Percentiles rank a stretch among this genome's conserved stretches.
These are phyloP conservation scores for Clavispora phyllophila DNA, from an alignment of 805 yeast genomes.

Conservation along the genomic window DNA sequence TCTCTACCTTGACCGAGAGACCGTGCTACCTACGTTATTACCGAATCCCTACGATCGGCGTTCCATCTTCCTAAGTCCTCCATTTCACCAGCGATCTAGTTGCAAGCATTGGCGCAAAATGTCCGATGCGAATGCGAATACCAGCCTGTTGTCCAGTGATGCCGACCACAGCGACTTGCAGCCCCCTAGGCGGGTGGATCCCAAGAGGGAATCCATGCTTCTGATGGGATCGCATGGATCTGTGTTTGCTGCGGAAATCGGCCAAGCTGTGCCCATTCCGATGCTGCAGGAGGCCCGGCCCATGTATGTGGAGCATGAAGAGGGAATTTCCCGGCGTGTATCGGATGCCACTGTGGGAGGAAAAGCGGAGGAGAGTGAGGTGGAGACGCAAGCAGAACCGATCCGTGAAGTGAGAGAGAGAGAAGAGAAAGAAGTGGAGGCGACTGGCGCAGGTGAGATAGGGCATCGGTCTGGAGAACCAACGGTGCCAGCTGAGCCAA, in stretches of 20 bases:
- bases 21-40: too few relatives aligned
- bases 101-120: background rate
- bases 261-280: slow-evolving; percentile 16
- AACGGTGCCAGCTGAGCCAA: too few relatives aligned
- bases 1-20: too few relatives aligned
- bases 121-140: background rate
- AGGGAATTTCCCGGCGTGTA: background rate
- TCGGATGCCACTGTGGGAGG: background rate
- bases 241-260: slow-evolving; percentile 18
- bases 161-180: too few relatives aligned
- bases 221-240: slow-evolving; percentile 10
- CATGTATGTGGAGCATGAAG: background rate
- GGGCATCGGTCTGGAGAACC: too few relatives aligned
- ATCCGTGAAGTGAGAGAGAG: too few relatives aligned
- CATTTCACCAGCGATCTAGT: too few relatives aligned
- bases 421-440: slow-evolving; percentile 7
- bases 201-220: slow-evolving; percentile 7
- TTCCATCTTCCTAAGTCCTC: too few relatives aligned
- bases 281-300: slow-evolving; percentile 3
- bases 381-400: background rate
- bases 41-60: too few relatives aligned
- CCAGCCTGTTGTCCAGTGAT: too few relatives aligned
- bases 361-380: background rate
- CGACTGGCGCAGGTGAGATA: too few relatives aligned
- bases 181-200: background rate